phyloP scores from a whole-genome alignment of 345 rosid genomes.

The Mangifera indica region DNA sequence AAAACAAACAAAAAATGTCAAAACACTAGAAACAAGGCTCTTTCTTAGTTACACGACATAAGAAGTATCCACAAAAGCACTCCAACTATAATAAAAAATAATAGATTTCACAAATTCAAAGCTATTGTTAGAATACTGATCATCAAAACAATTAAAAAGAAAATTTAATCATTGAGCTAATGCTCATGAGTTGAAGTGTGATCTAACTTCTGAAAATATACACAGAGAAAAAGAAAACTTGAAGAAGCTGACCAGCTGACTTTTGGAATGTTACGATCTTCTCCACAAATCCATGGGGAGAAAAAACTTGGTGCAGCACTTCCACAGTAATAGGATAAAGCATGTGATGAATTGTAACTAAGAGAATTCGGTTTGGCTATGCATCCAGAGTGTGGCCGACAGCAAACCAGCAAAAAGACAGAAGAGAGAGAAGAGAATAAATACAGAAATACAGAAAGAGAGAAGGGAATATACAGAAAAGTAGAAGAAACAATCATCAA shows the following conservation, averaged over 20 bases:
- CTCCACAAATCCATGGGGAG: constrained; percentile 91
- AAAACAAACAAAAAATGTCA: constrained; percentile 3
- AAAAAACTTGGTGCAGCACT: constrained; percentile 92
- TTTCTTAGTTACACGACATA: constrained; percentile 3
- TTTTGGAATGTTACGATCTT: constrained; percentile 97
- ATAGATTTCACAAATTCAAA: constrained; percentile 13
- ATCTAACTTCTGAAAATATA: constrained; percentile 29
- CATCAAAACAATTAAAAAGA: constrained; percentile 15
- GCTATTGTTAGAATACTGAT: constrained; percentile 8
- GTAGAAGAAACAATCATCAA: constrained; percentile 26
- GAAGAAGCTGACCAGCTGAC: constrained; percentile 95
- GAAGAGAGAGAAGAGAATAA: constrained; percentile 58
- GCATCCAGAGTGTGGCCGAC: constrained; percentile 59
- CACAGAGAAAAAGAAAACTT: constrained; percentile 31
- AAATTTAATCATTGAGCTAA: constrained; percentile 3
- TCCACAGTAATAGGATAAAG: constrained; percentile 96
- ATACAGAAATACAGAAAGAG: constrained; percentile 47
- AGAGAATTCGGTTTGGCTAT: constrained; percentile 92
- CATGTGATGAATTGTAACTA: constrained; percentile 93
- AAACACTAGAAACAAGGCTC: constrained; percentile 7
- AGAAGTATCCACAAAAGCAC: constrained; percentile 10
- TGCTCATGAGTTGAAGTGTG: constrained; percentile 11
- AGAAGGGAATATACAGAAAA: constrained; percentile 50
- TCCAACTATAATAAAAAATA: constrained; percentile 7
- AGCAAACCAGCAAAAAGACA: constrained; percentile 58